Evolutionary conservation across 2,329 filamentous ascomycete genomes (phyloP), one percentile per base, ranked within the genome.

Genomic region (Microdochium paspali): DNA sequence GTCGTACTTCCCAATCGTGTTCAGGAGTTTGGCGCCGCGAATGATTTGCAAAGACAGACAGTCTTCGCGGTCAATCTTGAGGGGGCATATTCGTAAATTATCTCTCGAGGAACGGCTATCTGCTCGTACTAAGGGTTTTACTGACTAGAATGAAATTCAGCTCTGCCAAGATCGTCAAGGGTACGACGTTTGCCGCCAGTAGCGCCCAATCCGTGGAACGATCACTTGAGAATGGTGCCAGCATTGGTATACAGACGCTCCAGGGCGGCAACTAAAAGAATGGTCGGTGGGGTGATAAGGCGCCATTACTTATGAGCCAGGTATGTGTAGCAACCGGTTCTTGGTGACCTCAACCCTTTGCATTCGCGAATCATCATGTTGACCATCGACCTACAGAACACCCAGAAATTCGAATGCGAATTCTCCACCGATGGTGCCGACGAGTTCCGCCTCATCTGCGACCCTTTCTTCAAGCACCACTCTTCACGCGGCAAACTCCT

Each of bases 151-250:
- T 13, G 35, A 25, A 15, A 43, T n/a, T n/a, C 26, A 52, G 49
- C 26, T 47, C 45, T 9, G 44, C 32, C 24, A 53, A 49, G 30
- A 51, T 51, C 44, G 51, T 47, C n/a, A 43, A 44, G 44, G 51
- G 51, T 13, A 44, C 47, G 2, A 46, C 44, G 10, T 53, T 49
- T 45, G 51, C 51, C 13, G 44, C 44, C 25, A 45, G 40, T 18
- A 46, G 43, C 24, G 30, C 25, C 18, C 40, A 48, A 3, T 47
- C 45, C 2, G 30, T 51, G 6, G 45, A 53, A 18, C 35, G 47
- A 13, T 53, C 51, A 45, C 24, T 53, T 18, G 12, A 32, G 7
- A 25, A 47, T 24, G 51, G 51, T 9, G 51, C 49, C 0, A 47
- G 46, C 3, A 47, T 53, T 24, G 49, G 45, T 6, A 10, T 51